Percentiles rank a stretch among this genome's conserved stretches.
Conservation (phyloP, 2,329 filamentous ascomycete genomes). For the Verticillium nonalfalfae region DNA sequence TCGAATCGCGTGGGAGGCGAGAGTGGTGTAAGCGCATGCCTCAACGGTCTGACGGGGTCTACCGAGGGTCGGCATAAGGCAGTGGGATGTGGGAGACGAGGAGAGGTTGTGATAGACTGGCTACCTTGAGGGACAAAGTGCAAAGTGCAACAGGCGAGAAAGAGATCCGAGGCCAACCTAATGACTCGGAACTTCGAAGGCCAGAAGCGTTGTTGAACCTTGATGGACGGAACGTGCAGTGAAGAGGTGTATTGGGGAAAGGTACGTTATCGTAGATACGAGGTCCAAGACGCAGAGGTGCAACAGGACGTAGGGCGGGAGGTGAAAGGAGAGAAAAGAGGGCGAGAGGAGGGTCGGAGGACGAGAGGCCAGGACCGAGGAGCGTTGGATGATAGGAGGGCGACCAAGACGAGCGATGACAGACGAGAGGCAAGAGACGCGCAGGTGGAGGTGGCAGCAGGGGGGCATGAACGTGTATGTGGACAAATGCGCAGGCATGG, state of each 20-base stretch:
- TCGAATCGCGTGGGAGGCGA: background rate
- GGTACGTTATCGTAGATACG: constrained; percentile 1
- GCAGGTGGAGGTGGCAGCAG: constrained; percentile 3
- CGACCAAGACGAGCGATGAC: background rate
- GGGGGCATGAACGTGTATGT: constrained; percentile 11
- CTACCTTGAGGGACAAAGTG: background rate
- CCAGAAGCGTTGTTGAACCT: background rate
- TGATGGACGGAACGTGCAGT: background rate
- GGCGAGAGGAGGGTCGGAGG: background rate
- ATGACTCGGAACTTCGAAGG: constrained; percentile 12
- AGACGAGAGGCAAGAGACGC: constrained; percentile 6
- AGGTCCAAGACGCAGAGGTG: background rate
- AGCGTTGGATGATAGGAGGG: constrained; percentile 3
- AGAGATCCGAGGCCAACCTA: constrained; percentile 13
- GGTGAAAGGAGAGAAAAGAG: background rate
- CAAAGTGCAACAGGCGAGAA: background rate
- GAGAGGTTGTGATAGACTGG: constrained; percentile 1
- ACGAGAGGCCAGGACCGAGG: constrained; percentile 1
- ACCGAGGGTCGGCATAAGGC: constrained; percentile 4
- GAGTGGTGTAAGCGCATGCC: constrained; percentile 1
- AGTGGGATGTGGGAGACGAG: background rate
- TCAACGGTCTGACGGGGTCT: constrained; percentile 7
- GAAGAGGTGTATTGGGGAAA: constrained; percentile 1
- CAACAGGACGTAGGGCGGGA: constrained; percentile 1
- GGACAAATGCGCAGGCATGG: background rate